A percentile compares a stretch with the other conserved stretches of the same genome.
These are phyloP conservation scores for Colletotrichum tabaci DNA, from an alignment of 2,329 filamentous ascomycete genomes.

Conservation along the genomic window DNA sequence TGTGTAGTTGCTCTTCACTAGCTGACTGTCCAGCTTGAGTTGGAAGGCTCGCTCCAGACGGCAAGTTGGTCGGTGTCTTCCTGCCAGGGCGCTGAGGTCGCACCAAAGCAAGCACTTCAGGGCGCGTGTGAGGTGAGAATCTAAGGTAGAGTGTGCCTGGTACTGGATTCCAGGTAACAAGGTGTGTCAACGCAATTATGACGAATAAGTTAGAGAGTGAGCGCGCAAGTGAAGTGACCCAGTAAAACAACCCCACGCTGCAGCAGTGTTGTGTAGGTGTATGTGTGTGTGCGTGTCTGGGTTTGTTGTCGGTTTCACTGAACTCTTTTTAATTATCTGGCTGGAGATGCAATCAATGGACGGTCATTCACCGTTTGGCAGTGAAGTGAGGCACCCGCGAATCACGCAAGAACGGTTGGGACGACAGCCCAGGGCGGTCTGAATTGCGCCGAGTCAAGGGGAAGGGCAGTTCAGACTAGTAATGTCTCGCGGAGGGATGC, in stretches of 20 bases:
- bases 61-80: not conserved
- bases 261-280: not conserved
- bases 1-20: not conserved
- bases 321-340: not conserved
- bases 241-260: not conserved
- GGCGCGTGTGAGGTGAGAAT: slow-evolving; percentile 11
- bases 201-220: slow-evolving; percentile 1
- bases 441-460: slow-evolving; percentile 6
- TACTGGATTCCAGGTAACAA: not conserved
- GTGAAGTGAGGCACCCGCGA: not conserved
- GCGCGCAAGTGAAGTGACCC: slow-evolving; percentile 7
- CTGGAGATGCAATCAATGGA: not conserved
- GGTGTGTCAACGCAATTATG: slow-evolving; percentile 30
- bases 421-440: not conserved
- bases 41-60: not conserved
- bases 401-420: not conserved
- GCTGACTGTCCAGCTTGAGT: not conserved
- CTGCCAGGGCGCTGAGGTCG: slow-evolving; percentile 3
- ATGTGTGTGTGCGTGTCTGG: not conserved
- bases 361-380: not conserved
- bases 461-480: not conserved
- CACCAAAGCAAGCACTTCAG: not conserved
- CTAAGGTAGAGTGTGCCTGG: not conserved
- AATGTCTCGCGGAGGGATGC: slow-evolving; percentile 24
- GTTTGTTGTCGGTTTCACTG: not conserved